A percentile compares a stretch with the other conserved stretches of the same genome.
phyloP scores from a whole-genome alignment of 2,329 filamentous ascomycete genomes.

The Teratosphaeria pseudoeucalypti region DNA sequence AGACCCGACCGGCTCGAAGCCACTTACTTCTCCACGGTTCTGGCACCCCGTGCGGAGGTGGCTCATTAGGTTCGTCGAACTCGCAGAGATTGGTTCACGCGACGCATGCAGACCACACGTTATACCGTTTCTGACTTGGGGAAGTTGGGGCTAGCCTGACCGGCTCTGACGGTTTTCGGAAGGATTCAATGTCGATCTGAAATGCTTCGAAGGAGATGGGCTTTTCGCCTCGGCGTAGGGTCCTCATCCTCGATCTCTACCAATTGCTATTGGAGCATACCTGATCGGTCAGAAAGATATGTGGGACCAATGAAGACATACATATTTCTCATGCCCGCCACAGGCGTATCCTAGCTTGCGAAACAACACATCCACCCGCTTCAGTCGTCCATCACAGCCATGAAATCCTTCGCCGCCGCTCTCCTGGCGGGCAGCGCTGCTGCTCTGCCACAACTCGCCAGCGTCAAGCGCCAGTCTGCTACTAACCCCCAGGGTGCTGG shows the following conservation, averaged over 20 bases:
- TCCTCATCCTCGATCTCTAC: background rate
- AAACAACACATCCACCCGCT: background rate
- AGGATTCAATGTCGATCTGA: background rate
- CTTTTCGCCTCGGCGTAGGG: background rate
- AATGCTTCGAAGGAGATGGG: background rate
- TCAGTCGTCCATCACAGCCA: background rate
- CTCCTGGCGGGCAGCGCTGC: conserved; percentile 3
- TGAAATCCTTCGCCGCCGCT: conserved; percentile 4
- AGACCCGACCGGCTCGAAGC: background rate
- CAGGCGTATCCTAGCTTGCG: no score
- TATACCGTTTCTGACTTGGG: background rate
- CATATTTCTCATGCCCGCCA: background rate
- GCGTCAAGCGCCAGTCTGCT: conserved; percentile 2
- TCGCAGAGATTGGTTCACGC: background rate
- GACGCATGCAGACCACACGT: background rate
- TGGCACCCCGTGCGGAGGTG: background rate
- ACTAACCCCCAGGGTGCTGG: conserved; percentile 16
- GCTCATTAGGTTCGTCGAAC: background rate
- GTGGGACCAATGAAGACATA: background rate
- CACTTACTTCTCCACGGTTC: background rate
- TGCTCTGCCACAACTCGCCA: conserved; percentile 7
- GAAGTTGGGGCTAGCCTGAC: background rate
- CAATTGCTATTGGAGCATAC: background rate
- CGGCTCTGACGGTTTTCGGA: background rate
- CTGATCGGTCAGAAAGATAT: background rate